Conservation (phyloP, 2,329 filamentous ascomycete genomes). For the Furcasterigmium furcatum region DNA sequence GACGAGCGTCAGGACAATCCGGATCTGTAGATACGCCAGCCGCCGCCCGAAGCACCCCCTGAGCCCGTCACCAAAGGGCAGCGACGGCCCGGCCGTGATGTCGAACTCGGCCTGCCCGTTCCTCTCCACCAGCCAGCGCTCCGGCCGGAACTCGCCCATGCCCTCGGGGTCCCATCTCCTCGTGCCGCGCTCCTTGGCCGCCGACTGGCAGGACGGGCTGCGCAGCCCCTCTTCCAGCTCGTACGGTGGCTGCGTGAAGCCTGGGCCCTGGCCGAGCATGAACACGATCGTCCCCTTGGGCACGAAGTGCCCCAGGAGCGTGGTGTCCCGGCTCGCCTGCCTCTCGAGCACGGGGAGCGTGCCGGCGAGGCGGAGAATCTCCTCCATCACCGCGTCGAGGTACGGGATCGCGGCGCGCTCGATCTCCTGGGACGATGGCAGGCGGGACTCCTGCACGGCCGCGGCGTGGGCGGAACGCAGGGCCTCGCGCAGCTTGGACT, state of each 20-base stretch:
- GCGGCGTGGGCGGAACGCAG: slow-evolving; percentile 11
- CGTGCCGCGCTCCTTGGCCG: slow-evolving; percentile 1
- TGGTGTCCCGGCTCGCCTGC: slow-evolving; percentile 23
- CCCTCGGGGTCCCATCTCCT: background rate
- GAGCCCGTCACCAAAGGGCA: slow-evolving; percentile 3
- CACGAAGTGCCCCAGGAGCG: slow-evolving; percentile 25
- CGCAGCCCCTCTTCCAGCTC: background rate
- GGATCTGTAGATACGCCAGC: slow-evolving; percentile 1
- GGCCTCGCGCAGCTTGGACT: slow-evolving; percentile 15
- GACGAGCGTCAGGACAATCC: background rate
- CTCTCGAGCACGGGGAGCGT: slow-evolving; percentile 25
- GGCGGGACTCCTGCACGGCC: slow-evolving; percentile 14
- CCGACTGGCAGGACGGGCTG: background rate
- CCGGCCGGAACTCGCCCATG: slow-evolving; percentile 1
- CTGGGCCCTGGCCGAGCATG: slow-evolving; percentile 2
- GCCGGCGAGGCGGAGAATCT: slow-evolving; percentile 21
- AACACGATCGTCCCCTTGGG: slow-evolving; percentile 30
- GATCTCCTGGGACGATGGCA: slow-evolving; percentile 19
- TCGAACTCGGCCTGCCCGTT: background rate
- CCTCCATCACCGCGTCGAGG: slow-evolving; percentile 25
- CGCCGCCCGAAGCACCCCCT: slow-evolving; percentile 10
- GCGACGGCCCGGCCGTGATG: background rate
- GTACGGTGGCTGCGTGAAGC: slow-evolving; percentile 11
- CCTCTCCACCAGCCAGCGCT: slow-evolving; percentile 3
- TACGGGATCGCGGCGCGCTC: slow-evolving; percentile 18